Percentiles rank a stretch among this genome's conserved stretches.
Conservation (phyloP, 2,329 filamentous ascomycete species). For the Grosmannia serpens region DNA sequence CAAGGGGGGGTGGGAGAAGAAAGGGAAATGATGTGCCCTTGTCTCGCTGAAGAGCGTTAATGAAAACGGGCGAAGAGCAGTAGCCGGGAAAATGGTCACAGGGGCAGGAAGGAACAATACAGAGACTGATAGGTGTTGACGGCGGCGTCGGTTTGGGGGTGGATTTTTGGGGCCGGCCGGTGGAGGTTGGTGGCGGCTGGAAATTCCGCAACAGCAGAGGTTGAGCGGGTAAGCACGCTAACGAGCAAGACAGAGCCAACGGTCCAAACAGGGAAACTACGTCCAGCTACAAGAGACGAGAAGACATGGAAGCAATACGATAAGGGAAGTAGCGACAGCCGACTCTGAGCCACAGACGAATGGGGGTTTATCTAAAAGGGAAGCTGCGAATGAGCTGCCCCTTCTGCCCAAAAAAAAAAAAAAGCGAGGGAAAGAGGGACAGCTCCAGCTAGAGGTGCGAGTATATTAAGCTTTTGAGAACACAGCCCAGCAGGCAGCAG, state of each 20-base stretch:
- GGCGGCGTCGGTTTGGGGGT: constrained; percentile 4
- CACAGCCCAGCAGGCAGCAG: background rate
- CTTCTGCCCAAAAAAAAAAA: no score
- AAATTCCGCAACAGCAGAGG: constrained; percentile 5
- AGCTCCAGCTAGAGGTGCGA: background rate
- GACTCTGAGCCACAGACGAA: background rate
- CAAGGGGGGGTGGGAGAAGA: constrained; percentile 7
- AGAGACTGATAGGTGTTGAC: constrained; percentile 3
- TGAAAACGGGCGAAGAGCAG: constrained; percentile 7
- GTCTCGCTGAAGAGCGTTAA: constrained; percentile 11
- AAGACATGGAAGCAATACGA: background rate
- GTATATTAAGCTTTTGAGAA: background rate
- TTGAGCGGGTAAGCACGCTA: constrained; percentile 5
- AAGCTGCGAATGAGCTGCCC: background rate
- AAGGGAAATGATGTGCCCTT: constrained; percentile 8
- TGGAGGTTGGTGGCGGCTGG: constrained; percentile 13
- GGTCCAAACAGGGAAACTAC: constrained; percentile 1
- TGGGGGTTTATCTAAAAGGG: background rate
- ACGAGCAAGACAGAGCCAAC: constrained; percentile 5
- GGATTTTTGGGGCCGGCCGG: constrained; percentile 5
- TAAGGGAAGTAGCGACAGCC: background rate
- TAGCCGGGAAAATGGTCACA: background rate
- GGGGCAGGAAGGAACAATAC: constrained; percentile 8
- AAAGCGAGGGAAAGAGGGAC: background rate
- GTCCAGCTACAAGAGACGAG: background rate